Conservation (phyloP, 495 filamentous ascomycete genomes). For the Xanthoparmelia taractica region DNA sequence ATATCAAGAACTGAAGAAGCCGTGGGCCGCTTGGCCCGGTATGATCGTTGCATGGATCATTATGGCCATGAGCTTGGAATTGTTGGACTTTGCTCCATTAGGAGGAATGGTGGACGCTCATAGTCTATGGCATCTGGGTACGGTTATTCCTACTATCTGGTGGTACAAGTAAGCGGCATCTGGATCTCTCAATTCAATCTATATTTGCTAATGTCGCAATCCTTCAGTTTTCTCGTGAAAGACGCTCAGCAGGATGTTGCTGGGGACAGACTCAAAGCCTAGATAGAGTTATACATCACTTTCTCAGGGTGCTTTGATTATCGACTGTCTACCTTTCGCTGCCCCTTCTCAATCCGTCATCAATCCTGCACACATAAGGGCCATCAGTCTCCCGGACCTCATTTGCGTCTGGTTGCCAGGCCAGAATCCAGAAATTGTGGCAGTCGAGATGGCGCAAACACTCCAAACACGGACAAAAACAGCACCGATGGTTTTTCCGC, state of each 20-base stretch:
- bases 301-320: background rate
- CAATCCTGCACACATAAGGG: background rate
- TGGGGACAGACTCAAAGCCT: slow-evolving; percentile 43
- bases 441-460: background rate
- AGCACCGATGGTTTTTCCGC: background rate
- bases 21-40: slow-evolving; percentile 87
- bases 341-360: background rate
- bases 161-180: slow-evolving; percentile 80
- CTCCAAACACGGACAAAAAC: background rate
- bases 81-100: slow-evolving; percentile 87
- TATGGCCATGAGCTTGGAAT: slow-evolving; percentile 87
- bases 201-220: slow-evolving; percentile 16
- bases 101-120: slow-evolving; percentile 84
- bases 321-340: background rate
- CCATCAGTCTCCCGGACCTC: background rate
- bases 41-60: slow-evolving; percentile 89
- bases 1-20: slow-evolving; percentile 58
- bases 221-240: slow-evolving; percentile 62
- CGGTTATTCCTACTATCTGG: slow-evolving; percentile 78
- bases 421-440: background rate
- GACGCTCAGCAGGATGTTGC: slow-evolving; percentile 71
- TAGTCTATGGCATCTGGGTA: slow-evolving; percentile 91
- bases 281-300: slow-evolving; percentile 18
- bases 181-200: background rate
- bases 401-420: background rate